Base-by-base conservation (phyloP, 2,329 filamentous ascomycete species). In the Botrytis deweyae region DNA sequence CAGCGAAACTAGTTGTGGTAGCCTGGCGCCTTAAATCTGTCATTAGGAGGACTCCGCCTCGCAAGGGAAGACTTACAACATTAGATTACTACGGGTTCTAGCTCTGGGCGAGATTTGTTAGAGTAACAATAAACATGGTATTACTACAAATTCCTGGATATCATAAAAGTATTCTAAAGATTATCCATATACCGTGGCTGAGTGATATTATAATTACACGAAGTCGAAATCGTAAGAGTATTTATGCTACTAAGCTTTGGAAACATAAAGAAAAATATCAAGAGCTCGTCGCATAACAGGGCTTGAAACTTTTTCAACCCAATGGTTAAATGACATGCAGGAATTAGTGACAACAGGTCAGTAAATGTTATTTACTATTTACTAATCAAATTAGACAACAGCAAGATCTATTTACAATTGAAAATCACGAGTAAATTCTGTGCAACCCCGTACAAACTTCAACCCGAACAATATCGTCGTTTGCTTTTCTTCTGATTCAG, bases 1-100 rank as follows among this genome's bases (percentile, higher is more conserved):
- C 25, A 55, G 25, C 4, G 4, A 55, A 7, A 16, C 12, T 16
- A 3, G 25, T n/a, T 55, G 10, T 58, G n/a, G 14, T 9, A 4
- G n/a, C n/a, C 3, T 58, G n/a, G 7, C 0, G n/a, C 1, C 14
- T 18, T 58, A 1, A 29, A 0, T 58, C n/a, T 18, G 4, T 18
- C 16, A 14, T 36, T 10, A 22, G 29, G 29, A 9, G 5, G 8
- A 36, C 55, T 59, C 8, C 4, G 29, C 4, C 22, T 59, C 22
- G 29, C 29, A 22, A 33, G 18, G 18, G 9, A 36, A 33, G 8
- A 22, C 1, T 12, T 10, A 8, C 3, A 59, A 20, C 1, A 22
- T 36, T 59, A 59, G 29, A 36, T 59, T 22, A 12, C 7, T 36
- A 59, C 10, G 9, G 29, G 4, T 10, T 59, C 29, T 36, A 8